A percentile compares a stretch with the other conserved stretches of the same genome.
Evolutionary conservation across 495 filamentous ascomycete species (phyloP).

Genomic region (Penicillium tannophilum): DNA sequence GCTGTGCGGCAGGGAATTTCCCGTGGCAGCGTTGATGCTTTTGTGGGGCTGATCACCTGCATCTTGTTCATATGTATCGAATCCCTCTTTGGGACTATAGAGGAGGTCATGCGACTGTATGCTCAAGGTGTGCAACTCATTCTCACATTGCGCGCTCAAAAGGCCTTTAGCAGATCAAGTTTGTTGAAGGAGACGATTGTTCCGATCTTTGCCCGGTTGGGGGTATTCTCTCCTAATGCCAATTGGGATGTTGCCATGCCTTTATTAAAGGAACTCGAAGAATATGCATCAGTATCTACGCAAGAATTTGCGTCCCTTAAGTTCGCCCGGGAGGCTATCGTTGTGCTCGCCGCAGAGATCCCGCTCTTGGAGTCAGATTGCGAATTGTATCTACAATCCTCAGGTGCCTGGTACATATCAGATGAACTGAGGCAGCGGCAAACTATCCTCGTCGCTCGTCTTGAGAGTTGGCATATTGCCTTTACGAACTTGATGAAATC

Average conservation of each 20-base stretch:
- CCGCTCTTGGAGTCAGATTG: slow-evolving; percentile 22
- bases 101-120: slow-evolving; percentile 38
- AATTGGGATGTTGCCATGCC: neutral
- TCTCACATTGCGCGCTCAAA: slow-evolving; percentile 29
- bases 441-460: slow-evolving; percentile 8
- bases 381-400: slow-evolving; percentile 10
- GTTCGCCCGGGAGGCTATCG: slow-evolving; percentile 36
- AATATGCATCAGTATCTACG: neutral
- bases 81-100: slow-evolving; percentile 44
- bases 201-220: slow-evolving; percentile 43
- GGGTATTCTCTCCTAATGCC: slow-evolving; percentile 1
- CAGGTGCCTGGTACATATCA: slow-evolving; percentile 6
- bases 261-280: neutral
- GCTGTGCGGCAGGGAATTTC: slow-evolving; percentile 51
- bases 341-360: slow-evolving; percentile 23
- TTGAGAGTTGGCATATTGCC: slow-evolving; percentile 27
- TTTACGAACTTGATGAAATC: slow-evolving; percentile 25
- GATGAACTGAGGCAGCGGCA: slow-evolving; percentile 17
- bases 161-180: slow-evolving; percentile 17
- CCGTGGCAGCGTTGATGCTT: slow-evolving; percentile 30
- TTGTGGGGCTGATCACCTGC: slow-evolving; percentile 53
- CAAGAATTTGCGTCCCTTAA: slow-evolving; percentile 30
- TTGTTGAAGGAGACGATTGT: slow-evolving; percentile 38
- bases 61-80: slow-evolving; percentile 63
- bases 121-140: slow-evolving; percentile 40